Evolutionary conservation across 1,284 basidiomycete species (phyloP), one percentile per base, ranked within the genome.

Genomic region (Trametes polyzona): DNA sequence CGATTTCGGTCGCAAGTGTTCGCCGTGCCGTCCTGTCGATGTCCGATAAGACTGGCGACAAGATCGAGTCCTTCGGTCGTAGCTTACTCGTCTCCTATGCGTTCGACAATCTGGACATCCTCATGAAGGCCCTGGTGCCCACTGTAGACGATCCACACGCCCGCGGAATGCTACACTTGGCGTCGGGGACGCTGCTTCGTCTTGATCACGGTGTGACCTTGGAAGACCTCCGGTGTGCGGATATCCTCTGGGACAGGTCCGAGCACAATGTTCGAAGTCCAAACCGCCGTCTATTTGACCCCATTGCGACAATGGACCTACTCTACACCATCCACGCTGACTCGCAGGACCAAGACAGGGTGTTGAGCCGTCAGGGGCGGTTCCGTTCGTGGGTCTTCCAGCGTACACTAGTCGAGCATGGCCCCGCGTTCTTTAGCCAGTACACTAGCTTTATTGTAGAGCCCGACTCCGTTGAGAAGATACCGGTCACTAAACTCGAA

Each of bases 61-160:
- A 39, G 5, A n/a, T 21, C 5, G 14, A 39, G 12, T 21, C 37
- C 10, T 21, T 39, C 3, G 37, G 14, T n/a, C 37, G n/a, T 6
- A 39, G 17, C 10, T 19, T 39, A n/a, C n/a, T 21, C 7, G n/a
- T 23, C 3, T 19, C 17, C 3, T 19, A 21, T 21, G 17, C 17
- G 5, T 39, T 21, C 39, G 69, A 75, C 55, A 75, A 74, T 43
- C 66, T 74, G 42, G 71, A 74, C 35, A 42, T 72, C 6, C 56
- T 67, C 16, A 35, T 73, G 7, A 64, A 69, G 19, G 23, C 21
- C 1, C 42, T 47, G 7, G n/a, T 66, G 6, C 67, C 68, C 3
- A 73, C 69, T 0, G 44, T 69, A 2, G 67, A 72, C 21, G 62
- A 64, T 27, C 29, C 59, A n/a, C n/a, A n/a, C 3, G 21, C 17